Percentiles rank a stretch among this genome's conserved stretches.
These are phyloP conservation scores for Heimioporus sp. DNA, from an alignment of 768 basidiomycete genomes.

Conservation along the genomic window DNA sequence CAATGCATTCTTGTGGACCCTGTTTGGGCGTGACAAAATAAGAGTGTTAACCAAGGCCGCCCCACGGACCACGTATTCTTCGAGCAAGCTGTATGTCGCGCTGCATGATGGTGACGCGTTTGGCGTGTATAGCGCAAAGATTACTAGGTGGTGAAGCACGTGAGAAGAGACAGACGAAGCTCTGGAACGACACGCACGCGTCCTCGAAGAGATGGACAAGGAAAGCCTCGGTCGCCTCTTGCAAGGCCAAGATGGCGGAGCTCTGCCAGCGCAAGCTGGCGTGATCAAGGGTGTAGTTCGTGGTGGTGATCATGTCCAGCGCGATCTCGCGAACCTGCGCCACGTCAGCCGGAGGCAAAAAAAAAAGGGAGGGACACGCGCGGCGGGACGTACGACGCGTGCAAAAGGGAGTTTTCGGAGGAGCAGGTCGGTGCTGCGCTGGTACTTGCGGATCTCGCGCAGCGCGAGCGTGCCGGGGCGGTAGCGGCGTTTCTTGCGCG, in stretches of 20 bases:
- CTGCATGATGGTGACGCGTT: slow-evolving; percentile 97
- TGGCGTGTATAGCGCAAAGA: slow-evolving; percentile 95
- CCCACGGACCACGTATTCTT: slow-evolving; percentile 90
- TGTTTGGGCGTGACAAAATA: background rate
- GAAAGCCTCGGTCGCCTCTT: slow-evolving; percentile 95
- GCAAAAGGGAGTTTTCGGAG: slow-evolving; percentile 89
- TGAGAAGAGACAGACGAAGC: background rate
- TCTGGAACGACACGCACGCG: slow-evolving; percentile 63
- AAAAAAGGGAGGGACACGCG: slow-evolving; percentile 13
- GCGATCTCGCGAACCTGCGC: slow-evolving; percentile 93
- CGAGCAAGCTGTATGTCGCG: slow-evolving; percentile 95
- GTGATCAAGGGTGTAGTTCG: slow-evolving; percentile 53
- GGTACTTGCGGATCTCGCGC: slow-evolving; percentile 91
- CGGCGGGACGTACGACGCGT: slow-evolving; percentile 62
- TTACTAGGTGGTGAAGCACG: slow-evolving; percentile 54
- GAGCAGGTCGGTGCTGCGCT: slow-evolving; percentile 88
- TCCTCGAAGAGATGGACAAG: slow-evolving; percentile 97
- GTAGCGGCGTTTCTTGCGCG: slow-evolving; percentile 61
- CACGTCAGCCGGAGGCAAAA: slow-evolving; percentile 2
- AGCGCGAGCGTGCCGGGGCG: slow-evolving; percentile 89
- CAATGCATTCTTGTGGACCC: slow-evolving; percentile 18
- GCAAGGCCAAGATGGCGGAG: slow-evolving; percentile 88
- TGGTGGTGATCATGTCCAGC: slow-evolving; percentile 82
- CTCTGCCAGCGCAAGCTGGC: slow-evolving; percentile 89
- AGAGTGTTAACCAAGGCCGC: slow-evolving; percentile 53